A percentile compares a stretch with the other conserved stretches of the same genome.
These are phyloP conservation scores for Hygrocybe coccinea DNA, from an alignment of 768 basidiomycete genomes.

Conservation along the genomic window DNA sequence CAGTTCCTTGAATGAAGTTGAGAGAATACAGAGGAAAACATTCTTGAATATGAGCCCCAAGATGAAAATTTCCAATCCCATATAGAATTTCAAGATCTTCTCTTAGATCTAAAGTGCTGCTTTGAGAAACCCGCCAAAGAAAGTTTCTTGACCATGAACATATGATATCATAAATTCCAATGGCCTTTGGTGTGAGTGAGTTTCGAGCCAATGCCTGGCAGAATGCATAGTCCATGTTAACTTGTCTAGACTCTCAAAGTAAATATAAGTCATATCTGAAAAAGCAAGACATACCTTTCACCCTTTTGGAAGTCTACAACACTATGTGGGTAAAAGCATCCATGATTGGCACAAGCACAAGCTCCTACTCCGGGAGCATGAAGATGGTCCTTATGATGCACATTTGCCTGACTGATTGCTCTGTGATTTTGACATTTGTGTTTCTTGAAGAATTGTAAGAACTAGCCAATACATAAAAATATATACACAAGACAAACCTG, in stretches of 20 bases:
- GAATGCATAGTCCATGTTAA: constrained; percentile 26
- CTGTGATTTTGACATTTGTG: constrained; percentile 15
- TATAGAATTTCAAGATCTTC: background rate
- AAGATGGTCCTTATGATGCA: constrained; percentile 10
- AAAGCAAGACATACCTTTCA: constrained; percentile 17
- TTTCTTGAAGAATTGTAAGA: constrained; percentile 12
- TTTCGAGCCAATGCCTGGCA: constrained; percentile 16
- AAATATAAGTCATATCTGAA: background rate
- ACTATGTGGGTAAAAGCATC: constrained; percentile 26
- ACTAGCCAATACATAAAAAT: background rate
- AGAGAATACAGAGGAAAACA: constrained; percentile 22
- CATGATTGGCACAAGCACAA: constrained; percentile 27
- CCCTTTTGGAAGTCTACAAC: constrained; percentile 31
- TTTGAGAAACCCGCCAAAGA: constrained; percentile 10
- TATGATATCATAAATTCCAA: constrained; percentile 28
- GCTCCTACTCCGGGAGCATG: constrained; percentile 15
- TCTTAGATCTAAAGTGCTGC: constrained; percentile 1
- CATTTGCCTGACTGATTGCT: constrained; percentile 16
- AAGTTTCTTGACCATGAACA: constrained; percentile 26
- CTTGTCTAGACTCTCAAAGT: constrained; percentile 15
- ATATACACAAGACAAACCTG: background rate
- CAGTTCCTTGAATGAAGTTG: constrained; percentile 21
- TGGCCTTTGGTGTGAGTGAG: background rate
- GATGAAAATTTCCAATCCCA: constrained; percentile 17
- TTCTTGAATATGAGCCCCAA: constrained; percentile 11